Percentiles rank a stretch among this genome's conserved stretches.
These are phyloP conservation scores for Phalaenopsis hybrid DNA, from an alignment of 116 monocot species.

Conservation along the genomic window DNA sequence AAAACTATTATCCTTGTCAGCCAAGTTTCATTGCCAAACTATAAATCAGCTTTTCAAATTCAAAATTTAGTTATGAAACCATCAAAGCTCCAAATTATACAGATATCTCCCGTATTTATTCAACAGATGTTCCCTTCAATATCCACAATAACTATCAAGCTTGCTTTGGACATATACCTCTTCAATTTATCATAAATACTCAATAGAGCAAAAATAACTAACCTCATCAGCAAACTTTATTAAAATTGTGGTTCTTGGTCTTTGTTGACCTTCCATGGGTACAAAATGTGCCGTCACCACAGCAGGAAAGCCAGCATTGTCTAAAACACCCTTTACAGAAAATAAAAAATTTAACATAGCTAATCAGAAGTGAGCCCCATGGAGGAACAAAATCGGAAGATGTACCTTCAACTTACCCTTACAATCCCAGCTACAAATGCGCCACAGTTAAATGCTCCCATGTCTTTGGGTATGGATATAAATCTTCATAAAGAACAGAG, in stretches of 20 bases:
- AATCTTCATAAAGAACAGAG: slow-evolving; percentile 39
- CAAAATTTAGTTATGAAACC: no score
- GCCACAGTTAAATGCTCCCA: slow-evolving; percentile 97
- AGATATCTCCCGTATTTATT: no score
- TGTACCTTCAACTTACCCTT: slow-evolving; percentile 28
- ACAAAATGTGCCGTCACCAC: slow-evolving; percentile 98
- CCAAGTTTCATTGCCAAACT: no score
- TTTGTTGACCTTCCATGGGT: slow-evolving; percentile 82
- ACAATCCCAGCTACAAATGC: slow-evolving; percentile 99
- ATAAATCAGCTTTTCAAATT: no score
- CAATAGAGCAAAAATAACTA: slow-evolving; percentile 1
- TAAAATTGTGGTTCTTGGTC: slow-evolving; percentile 90
- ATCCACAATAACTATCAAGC: not conserved
- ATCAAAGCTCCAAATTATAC: no score
- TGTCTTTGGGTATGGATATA: slow-evolving; percentile 97
- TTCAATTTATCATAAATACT: not conserved
- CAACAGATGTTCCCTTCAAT: not conserved
- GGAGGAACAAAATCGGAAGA: not conserved
- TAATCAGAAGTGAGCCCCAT: not conserved
- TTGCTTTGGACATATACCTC: not conserved
- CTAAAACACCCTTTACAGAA: slow-evolving; percentile 69
- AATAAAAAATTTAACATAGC: slow-evolving; percentile 2
- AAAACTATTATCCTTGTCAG: no score
- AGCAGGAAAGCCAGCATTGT: slow-evolving; percentile 87
- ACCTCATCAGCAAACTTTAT: slow-evolving; percentile 99